These are phyloP conservation scores for Picea abies DNA, from an alignment of 83 land plant genomes.

Conservation along the genomic window DNA sequence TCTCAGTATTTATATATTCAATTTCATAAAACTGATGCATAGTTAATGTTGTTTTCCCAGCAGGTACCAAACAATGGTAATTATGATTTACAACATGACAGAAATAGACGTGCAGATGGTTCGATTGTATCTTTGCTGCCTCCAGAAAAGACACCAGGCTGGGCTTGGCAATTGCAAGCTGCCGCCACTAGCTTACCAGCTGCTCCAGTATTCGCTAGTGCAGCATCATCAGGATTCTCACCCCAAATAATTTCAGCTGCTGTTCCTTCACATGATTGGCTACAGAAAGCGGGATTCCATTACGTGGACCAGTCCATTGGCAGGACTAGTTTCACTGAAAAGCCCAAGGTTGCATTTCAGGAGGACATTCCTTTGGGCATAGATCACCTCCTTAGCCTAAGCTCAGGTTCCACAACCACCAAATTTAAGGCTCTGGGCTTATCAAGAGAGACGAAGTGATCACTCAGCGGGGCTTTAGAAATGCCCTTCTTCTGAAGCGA, in stretches of 20 bases:
- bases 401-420: not conserved
- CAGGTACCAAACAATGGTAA: conserved; percentile 6
- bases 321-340: not conserved
- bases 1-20: no score
- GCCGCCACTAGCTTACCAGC: not conserved
- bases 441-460: not conserved
- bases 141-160: conserved; percentile 1
- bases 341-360: no score
- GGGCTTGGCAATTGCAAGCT: not conserved
- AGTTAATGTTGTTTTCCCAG: not conserved
- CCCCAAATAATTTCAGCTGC: conserved; percentile 27
- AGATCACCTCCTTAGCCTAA: not conserved
- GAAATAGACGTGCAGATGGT: not conserved
- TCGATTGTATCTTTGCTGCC: not conserved
- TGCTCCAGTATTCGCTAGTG: conserved; percentile 44
- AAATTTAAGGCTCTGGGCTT: not conserved
- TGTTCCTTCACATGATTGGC: conserved; percentile 30
- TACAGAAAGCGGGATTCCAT: conserved; percentile 44
- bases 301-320: conserved; percentile 5
- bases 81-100: not conserved
- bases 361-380: no score
- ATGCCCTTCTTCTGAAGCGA: not conserved
- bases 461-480: not conserved
- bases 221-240: conserved; percentile 92
- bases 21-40: not conserved